Conservation (phyloP, 179 eudicot genomes). For the Vitellaria paradoxa region DNA sequence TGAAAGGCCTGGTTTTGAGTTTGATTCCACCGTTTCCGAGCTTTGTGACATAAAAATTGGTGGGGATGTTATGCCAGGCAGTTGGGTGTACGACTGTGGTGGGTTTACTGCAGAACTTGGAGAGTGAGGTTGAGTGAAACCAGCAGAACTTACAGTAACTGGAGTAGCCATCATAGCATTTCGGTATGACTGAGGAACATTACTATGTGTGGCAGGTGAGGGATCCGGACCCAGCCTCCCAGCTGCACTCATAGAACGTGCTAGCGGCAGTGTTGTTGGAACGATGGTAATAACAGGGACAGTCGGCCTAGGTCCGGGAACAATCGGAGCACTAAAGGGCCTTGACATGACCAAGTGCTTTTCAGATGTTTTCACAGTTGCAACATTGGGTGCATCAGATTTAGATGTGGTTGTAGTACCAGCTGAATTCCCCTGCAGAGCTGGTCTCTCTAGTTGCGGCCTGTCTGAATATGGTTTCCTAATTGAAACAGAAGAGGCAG, state of each 20-base stretch:
- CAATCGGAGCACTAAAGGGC: slow-evolving; percentile 78
- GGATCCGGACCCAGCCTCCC: slow-evolving; percentile 80
- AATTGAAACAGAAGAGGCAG: slow-evolving; percentile 22
- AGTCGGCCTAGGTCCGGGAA: slow-evolving; percentile 42
- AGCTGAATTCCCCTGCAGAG: slow-evolving; percentile 21
- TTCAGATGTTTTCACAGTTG: slow-evolving; percentile 40
- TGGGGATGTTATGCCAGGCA: slow-evolving; percentile 28
- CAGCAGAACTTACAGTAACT: slow-evolving; percentile 31
- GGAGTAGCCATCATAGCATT: slow-evolving; percentile 69
- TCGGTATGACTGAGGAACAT: slow-evolving; percentile 63
- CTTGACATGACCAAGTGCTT: slow-evolving; percentile 54
- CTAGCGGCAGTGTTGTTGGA: slow-evolving; percentile 51
- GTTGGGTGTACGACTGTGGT: slow-evolving; percentile 45
- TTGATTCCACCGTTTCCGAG: slow-evolving; percentile 41
- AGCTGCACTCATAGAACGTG: slow-evolving; percentile 76
- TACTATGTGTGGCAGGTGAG: slow-evolving; percentile 39
- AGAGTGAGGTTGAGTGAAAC: slow-evolving; percentile 41
- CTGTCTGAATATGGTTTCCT: slow-evolving; percentile 39
- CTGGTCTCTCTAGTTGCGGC: slow-evolving; percentile 30
- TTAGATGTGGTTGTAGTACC: slow-evolving; percentile 23
- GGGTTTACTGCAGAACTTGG: slow-evolving; percentile 31
- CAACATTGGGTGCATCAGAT: slow-evolving; percentile 20
- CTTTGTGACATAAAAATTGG: slow-evolving; percentile 36
- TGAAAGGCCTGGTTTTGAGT: slow-evolving; percentile 36
- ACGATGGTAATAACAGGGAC: slow-evolving; percentile 52